phyloP scores from a whole-genome alignment of 2,329 filamentous ascomycete species.

The Dactylonectria estremocensis region DNA sequence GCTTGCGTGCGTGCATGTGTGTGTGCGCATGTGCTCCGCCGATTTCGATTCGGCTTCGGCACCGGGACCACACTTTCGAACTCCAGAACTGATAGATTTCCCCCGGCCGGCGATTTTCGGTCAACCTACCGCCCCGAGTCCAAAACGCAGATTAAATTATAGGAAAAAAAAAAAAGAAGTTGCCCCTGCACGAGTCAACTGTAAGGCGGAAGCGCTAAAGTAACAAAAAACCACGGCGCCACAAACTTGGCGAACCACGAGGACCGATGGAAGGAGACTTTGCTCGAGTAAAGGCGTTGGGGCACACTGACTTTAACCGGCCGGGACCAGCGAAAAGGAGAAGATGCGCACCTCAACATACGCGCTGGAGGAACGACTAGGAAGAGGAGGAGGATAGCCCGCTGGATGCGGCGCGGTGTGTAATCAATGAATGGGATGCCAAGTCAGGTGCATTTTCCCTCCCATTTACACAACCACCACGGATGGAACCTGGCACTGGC shows the following conservation, averaged over 20 bases:
- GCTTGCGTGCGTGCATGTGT: too few relatives aligned
- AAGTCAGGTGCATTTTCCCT: slow-evolving; percentile 19
- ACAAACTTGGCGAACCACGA: slow-evolving; percentile 26
- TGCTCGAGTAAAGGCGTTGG: slow-evolving; percentile 10
- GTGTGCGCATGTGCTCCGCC: slow-evolving; percentile 10
- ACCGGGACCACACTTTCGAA: slow-evolving; percentile 21
- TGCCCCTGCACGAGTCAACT: slow-evolving; percentile 22
- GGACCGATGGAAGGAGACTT: slow-evolving; percentile 9
- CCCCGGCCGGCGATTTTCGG: slow-evolving; percentile 11
- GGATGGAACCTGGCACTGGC: neutral
- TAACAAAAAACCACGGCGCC: slow-evolving; percentile 29
- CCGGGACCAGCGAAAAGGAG: slow-evolving; percentile 1
- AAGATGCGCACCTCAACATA: slow-evolving; percentile 18
- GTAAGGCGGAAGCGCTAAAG: slow-evolving; percentile 14
- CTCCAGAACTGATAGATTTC: slow-evolving; percentile 5
- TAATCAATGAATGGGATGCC: slow-evolving; percentile 6
- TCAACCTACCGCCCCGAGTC: slow-evolving; percentile 7
- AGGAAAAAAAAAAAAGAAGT: too few relatives aligned
- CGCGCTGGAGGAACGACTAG: slow-evolving; percentile 8
- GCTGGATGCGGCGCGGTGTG: slow-evolving; percentile 15
- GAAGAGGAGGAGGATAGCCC: neutral
- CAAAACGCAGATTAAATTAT: too few relatives aligned
- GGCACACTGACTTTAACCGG: slow-evolving; percentile 26
- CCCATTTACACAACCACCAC: neutral
- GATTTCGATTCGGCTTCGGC: slow-evolving; percentile 18